A percentile compares a stretch with the other conserved stretches of the same genome.
phyloP scores from a whole-genome alignment of 108 stramenopile genomes.

The Aureococcus anophagefferens region DNA sequence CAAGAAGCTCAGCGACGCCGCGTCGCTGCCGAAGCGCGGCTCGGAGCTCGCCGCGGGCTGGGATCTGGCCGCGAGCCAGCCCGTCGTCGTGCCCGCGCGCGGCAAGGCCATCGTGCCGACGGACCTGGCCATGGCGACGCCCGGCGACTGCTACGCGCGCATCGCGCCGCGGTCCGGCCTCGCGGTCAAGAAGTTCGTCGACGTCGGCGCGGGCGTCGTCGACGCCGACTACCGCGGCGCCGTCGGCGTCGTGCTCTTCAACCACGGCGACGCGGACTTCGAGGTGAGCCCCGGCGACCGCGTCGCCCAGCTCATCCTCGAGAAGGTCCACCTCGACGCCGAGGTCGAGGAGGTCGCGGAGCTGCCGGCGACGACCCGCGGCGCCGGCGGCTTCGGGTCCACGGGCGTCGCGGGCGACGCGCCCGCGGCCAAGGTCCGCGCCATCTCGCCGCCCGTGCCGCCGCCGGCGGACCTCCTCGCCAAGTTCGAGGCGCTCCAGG shows the following conservation, averaged over 20 bases:
- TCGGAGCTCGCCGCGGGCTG: conserved; percentile 65
- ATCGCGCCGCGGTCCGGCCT: conserved; percentile 81
- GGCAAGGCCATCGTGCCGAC: conserved; percentile 83
- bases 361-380: conserved; percentile 63
- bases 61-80: conserved; percentile 56
- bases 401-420: conserved; percentile 56
- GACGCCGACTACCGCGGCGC: conserved; percentile 94
- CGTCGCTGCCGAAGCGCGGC: conserved; percentile 30
- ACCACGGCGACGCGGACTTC: conserved; percentile 77
- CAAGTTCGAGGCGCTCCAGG: background rate
- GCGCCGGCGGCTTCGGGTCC: conserved; percentile 76
- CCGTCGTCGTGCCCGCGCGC: conserved; percentile 41
- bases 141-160: conserved; percentile 82
- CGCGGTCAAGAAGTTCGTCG: conserved; percentile 87
- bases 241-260: conserved; percentile 96
- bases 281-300: conserved; percentile 78
- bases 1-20: background rate
- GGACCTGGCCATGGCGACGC: conserved; percentile 80
- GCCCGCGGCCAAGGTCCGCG: conserved; percentile 16
- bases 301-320: conserved; percentile 94
- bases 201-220: conserved; percentile 93
- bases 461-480: background rate
- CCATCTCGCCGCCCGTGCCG: conserved; percentile 14
- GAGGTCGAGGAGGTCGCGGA: conserved; percentile 67
- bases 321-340: conserved; percentile 70